A percentile compares a stretch with the other conserved stretches of the same genome.
These are phyloP conservation scores for Karstenula rhodostoma DNA, from an alignment of 2,329 filamentous ascomycete genomes.

Conservation along the genomic window DNA sequence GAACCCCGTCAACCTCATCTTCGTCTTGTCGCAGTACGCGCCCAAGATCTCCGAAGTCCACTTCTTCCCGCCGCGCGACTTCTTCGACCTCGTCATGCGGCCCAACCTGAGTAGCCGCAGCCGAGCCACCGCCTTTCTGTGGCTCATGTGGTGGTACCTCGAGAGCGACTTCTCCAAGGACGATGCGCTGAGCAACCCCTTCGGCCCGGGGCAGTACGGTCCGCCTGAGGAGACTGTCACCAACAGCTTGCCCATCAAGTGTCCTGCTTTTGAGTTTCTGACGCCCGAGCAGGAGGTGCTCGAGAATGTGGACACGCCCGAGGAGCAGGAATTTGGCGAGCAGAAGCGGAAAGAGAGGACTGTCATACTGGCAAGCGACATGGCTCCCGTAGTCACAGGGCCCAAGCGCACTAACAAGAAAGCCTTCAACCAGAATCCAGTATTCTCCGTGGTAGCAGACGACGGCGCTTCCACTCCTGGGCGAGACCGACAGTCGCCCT, in stretches of 20 bases:
- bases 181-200: constrained; percentile 88
- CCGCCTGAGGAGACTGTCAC: constrained; percentile 46
- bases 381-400: constrained; percentile 68
- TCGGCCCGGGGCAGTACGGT: constrained; percentile 66
- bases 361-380: constrained; percentile 76
- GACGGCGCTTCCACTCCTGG: constrained; percentile 51
- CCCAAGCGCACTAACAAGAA: constrained; percentile 60
- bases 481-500: constrained; percentile 51
- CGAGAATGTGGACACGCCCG: constrained; percentile 78
- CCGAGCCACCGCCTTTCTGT: constrained; percentile 87
- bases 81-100: constrained; percentile 96
- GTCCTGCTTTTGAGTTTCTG: constrained; percentile 73
- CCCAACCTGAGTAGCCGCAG: constrained; percentile 81
- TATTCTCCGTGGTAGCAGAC: constrained; percentile 51
- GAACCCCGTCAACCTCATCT: constrained; percentile 97
- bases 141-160: constrained; percentile 99
- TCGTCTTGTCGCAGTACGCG: constrained; percentile 89
- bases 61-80: constrained; percentile 84
- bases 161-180: constrained; percentile 94
- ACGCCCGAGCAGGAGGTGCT: constrained; percentile 68
- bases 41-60: constrained; percentile 92
- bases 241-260: constrained; percentile 60
- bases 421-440: constrained; percentile 52
- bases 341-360: constrained; percentile 78
- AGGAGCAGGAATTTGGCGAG: constrained; percentile 74